Conservation (phyloP, 2,329 filamentous ascomycete genomes). For the Endoconidiophora laricicola region DNA sequence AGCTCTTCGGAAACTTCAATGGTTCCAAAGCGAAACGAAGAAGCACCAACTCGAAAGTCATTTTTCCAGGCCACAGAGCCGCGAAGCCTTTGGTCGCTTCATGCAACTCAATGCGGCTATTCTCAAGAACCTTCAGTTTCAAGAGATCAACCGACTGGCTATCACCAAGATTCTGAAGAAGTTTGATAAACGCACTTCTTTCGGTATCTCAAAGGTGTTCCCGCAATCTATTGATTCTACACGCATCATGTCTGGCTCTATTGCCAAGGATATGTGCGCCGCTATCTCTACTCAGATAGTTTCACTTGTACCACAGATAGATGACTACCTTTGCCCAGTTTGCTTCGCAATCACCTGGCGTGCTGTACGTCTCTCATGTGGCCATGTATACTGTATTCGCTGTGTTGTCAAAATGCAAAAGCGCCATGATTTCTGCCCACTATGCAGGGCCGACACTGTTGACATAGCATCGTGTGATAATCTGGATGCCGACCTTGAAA, state of each 20-base stretch:
- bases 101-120: slow-evolving; percentile 56
- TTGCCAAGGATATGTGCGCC: slow-evolving; percentile 61
- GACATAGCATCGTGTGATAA: slow-evolving; percentile 45
- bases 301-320: slow-evolving; percentile 59
- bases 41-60: slow-evolving; percentile 38
- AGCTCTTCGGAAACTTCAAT: slow-evolving; percentile 50
- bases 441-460: slow-evolving; percentile 58
- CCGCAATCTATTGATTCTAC: slow-evolving; percentile 41
- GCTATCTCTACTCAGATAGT: slow-evolving; percentile 58
- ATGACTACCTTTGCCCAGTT: slow-evolving; percentile 70
- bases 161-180: slow-evolving; percentile 78
- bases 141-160: slow-evolving; percentile 66
- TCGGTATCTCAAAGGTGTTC: slow-evolving; percentile 50
- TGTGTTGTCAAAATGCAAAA: slow-evolving; percentile 70
- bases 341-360: slow-evolving; percentile 68
- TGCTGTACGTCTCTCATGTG: slow-evolving; percentile 59
- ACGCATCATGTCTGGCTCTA: slow-evolving; percentile 44
- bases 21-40: slow-evolving; percentile 54
- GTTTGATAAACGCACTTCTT: slow-evolving; percentile 71
- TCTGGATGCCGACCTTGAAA: slow-evolving; percentile 50
- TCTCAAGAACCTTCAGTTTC: slow-evolving; percentile 67
- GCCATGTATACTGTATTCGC: slow-evolving; percentile 68
- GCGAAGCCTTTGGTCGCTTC: slow-evolving; percentile 49
- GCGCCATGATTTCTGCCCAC: slow-evolving; percentile 52
- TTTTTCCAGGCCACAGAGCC: slow-evolving; percentile 52